A percentile compares a stretch with the other conserved stretches of the same genome.
These are phyloP conservation scores for Fusarium longipes DNA, from an alignment of 2,329 filamentous ascomycete species.

Conservation along the genomic window DNA sequence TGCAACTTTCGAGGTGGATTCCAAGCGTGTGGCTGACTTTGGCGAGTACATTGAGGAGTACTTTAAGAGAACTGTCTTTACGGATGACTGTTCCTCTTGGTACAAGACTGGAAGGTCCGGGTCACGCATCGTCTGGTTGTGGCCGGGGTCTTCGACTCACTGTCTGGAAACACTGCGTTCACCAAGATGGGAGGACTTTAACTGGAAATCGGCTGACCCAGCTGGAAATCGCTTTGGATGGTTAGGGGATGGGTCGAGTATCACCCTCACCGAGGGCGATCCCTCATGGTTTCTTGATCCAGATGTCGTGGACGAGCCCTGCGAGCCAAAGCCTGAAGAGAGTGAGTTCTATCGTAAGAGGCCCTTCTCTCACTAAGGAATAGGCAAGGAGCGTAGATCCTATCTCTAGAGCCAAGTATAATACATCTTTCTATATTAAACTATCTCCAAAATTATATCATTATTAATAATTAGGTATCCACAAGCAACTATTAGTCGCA, in stretches of 20 bases:
- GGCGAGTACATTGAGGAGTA: conserved; percentile 25
- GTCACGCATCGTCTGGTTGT: conserved; percentile 10
- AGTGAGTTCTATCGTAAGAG: conserved; percentile 6
- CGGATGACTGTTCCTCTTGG: conserved; percentile 26
- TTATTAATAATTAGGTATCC: too few relatives aligned
- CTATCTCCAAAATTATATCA: too few relatives aligned
- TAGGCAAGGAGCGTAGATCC: too few relatives aligned
- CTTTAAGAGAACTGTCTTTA: conserved; percentile 30
- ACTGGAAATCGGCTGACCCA: conserved; percentile 3
- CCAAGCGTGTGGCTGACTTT: conserved; percentile 16
- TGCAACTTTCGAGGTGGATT: conserved; percentile 12
- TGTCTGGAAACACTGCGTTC: conserved; percentile 19
- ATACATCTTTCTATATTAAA: too few relatives aligned
- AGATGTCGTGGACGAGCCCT: conserved; percentile 14
- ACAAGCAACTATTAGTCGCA: too few relatives aligned
- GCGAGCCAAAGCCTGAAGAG: conserved; percentile 11
- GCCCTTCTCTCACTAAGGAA: conserved; percentile 14
- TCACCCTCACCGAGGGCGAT: conserved; percentile 11
- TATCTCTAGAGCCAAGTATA: too few relatives aligned
- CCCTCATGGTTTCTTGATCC: conserved; percentile 24
- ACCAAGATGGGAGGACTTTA: conserved; percentile 25
- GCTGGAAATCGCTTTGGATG: conserved; percentile 15
- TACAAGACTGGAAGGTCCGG: conserved; percentile 1
- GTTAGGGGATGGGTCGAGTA: conserved; percentile 24
- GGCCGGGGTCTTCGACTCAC: conserved; percentile 21